Evolutionary conservation across 768 basidiomycete genomes (phyloP), one percentile per base, ranked within the genome.

Genomic region (Mycena galopus): DNA sequence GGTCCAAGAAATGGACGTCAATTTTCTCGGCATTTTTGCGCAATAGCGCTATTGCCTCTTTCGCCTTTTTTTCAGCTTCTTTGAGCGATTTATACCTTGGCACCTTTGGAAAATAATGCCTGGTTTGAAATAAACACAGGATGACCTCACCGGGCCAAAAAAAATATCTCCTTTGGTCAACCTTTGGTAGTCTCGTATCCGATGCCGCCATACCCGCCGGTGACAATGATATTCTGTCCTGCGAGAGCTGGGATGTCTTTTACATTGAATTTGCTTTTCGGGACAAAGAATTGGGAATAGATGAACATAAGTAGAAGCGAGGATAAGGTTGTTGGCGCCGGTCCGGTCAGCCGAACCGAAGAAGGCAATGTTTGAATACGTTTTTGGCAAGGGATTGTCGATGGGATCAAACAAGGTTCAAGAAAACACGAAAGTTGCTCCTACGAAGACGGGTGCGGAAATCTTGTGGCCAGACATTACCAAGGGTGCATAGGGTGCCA

Each of bases 241-340:
- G 63, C 35, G n/a, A 65, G 63, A 51, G 53, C 63, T 25, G 33
- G 33, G 9, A 65, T 37, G 63, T 65, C 51, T n/a, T 37, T 12
- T 2, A 19, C 63, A 17, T 29, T 50, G 35, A 65, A 65, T 11
- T 23, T 65, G 63, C 23, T 39, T 30, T 65, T 65, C 12, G 63
- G 63, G 30, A 65, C 63, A n/a, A 65, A 35, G 47, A 65, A 65
- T 35, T 65, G 50, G 19, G 63, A 65, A 16, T 35, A 65, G 50
- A 55, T 55, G 17, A 51, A 65, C 63, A 65, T 65, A n/a, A n/a
- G n/a, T n/a, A n/a, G 33, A 44, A 21, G 35, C 14, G 12, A 16
- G n/a, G 47, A 9, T 50, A 10, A n/a, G 47, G 12, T 5, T 50
- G 42, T 14, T 17, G 42, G 11, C 17, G 42, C 42, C 9, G 42